These are phyloP conservation scores for Neotropicomus parvogracilis DNA, from an alignment of 1,284 basidiomycete species.

Conservation along the genomic window DNA sequence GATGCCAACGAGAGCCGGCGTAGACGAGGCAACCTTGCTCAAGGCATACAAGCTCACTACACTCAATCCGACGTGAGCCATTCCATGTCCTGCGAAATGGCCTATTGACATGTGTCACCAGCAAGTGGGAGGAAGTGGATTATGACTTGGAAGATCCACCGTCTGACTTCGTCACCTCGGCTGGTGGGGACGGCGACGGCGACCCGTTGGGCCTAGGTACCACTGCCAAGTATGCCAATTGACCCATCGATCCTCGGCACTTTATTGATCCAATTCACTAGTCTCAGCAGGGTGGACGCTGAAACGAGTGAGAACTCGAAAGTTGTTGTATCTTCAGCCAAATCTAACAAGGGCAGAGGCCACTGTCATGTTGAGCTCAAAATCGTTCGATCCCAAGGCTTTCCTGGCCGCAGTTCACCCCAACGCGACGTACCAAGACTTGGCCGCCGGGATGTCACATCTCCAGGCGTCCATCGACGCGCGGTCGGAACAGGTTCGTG, in stretches of 20 bases:
- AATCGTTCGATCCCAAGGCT: conserved; percentile 93
- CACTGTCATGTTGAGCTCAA: conserved; percentile 80
- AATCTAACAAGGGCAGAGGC: conserved; percentile 52
- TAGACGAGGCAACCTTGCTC: conserved; percentile 71
- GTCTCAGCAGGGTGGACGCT: conserved; percentile 64
- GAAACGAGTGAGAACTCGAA: conserved; percentile 53
- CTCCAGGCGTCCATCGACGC: conserved; percentile 79
- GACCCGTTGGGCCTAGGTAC: conserved; percentile 70
- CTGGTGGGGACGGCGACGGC: conserved; percentile 52
- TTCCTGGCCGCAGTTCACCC: conserved; percentile 93
- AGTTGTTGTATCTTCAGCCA: not conserved
- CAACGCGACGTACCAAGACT: conserved; percentile 92
- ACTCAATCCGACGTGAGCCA: conserved; percentile 60
- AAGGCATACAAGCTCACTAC: conserved; percentile 72
- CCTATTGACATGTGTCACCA: conserved; percentile 28
- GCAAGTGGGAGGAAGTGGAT: conserved; percentile 79
- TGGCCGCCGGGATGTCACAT: conserved; percentile 70
- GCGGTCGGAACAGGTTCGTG: conserved; percentile 87
- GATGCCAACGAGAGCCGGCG: conserved; percentile 42
- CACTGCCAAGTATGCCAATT: conserved; percentile 52
- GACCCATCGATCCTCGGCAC: conserved; percentile 4
- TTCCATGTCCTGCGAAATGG: not conserved
- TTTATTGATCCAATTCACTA: conserved; percentile 29
- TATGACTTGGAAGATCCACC: conserved; percentile 70
- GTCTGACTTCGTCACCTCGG: conserved; percentile 54